These are phyloP conservation scores for Pseudocercospora vitis DNA, from an alignment of 2,329 filamentous ascomycete genomes.

Conservation along the genomic window DNA sequence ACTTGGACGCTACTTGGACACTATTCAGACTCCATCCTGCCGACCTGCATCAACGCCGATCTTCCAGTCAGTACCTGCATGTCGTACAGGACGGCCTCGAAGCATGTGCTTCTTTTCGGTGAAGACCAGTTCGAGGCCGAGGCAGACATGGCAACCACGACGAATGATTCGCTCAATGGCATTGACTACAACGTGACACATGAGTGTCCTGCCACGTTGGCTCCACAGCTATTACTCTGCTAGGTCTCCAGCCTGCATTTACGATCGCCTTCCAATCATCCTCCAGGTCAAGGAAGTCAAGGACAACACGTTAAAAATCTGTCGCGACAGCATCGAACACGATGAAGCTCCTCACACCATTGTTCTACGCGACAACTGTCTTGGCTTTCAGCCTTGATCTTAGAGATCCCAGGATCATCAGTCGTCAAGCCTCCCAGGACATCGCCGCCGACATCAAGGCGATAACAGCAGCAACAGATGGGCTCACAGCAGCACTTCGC, in stretches of 20 bases:
- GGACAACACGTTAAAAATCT: not conserved
- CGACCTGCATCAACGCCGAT: slow-evolving; percentile 7
- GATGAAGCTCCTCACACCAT: slow-evolving; percentile 18
- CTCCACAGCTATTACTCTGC: slow-evolving; percentile 6
- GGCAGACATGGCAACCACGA: not conserved
- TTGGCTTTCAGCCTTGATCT: slow-evolving; percentile 18
- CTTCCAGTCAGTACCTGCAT: slow-evolving; percentile 5
- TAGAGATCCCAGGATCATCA: slow-evolving; percentile 9
- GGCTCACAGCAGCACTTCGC: slow-evolving; percentile 11
- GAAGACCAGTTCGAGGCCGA: not conserved
- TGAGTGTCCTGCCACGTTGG: slow-evolving; percentile 5
- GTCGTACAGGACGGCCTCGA: slow-evolving; percentile 2
- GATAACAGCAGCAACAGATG: slow-evolving; percentile 15
- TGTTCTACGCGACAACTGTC: slow-evolving; percentile 13
- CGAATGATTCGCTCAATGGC: slow-evolving; percentile 1
- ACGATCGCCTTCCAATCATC: not conserved
- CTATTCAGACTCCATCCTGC: slow-evolving; percentile 3
- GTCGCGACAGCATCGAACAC: slow-evolving; percentile 7
- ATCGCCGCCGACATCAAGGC: slow-evolving; percentile 15
- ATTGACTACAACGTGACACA: not conserved
- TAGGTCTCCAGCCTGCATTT: slow-evolving; percentile 1
- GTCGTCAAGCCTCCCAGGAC: slow-evolving; percentile 16
- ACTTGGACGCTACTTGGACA: slow-evolving; percentile 2
- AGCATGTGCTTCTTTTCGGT: slow-evolving; percentile 3
- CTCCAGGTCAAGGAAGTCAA: not conserved